Percentiles rank a stretch among this genome's conserved stretches.
Evolutionary conservation across 2,329 filamentous ascomycete genomes (phyloP).

Genomic region (Diaporthe ampelina): DNA sequence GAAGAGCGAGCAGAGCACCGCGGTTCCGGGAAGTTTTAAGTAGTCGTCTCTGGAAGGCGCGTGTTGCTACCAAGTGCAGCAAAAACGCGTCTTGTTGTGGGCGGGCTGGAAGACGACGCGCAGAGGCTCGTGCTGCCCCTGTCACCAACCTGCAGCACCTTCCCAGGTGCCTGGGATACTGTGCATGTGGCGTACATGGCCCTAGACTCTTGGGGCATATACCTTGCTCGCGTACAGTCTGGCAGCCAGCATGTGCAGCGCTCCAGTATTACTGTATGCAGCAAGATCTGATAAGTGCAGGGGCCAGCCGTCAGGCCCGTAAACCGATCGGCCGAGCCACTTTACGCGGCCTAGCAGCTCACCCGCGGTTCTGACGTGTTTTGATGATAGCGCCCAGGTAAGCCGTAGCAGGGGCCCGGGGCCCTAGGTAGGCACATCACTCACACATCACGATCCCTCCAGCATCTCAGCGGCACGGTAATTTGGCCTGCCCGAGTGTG

Average conservation of each 20-base stretch:
- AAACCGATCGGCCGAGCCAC: not conserved
- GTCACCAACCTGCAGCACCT: slow-evolving; percentile 30
- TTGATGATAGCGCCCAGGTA: not conserved
- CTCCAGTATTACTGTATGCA: slow-evolving; percentile 4
- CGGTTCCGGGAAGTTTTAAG: slow-evolving; percentile 39
- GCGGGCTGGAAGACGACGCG: slow-evolving; percentile 31
- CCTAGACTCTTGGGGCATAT: not conserved
- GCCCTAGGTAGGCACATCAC: not conserved
- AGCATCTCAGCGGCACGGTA: slow-evolving; percentile 16
- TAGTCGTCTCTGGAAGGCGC: slow-evolving; percentile 40
- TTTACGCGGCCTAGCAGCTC: slow-evolving; percentile 32
- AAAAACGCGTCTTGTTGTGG: slow-evolving; percentile 37
- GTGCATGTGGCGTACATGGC: not conserved
- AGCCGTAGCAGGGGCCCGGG: not conserved
- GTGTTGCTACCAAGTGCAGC: slow-evolving; percentile 34
- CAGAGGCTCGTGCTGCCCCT: slow-evolving; percentile 38
- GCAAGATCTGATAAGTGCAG: slow-evolving; percentile 16
- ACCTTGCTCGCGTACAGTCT: slow-evolving; percentile 2
- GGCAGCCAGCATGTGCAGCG: not conserved
- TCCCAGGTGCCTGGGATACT: slow-evolving; percentile 29
- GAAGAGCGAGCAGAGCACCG: slow-evolving; percentile 15
- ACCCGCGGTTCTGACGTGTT: slow-evolving; percentile 8
- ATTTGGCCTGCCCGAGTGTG: slow-evolving; percentile 19
- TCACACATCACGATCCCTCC: slow-evolving; percentile 20
- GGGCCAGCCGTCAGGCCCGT: not conserved